Percentiles rank a stretch among this genome's conserved stretches.
These are phyloP conservation scores for Daucus carota DNA, from an alignment of 129 eudicot species.

Conservation along the genomic window DH1_v3.0 NC_030384.2:34511001-34511500, in stretches of 20 bases:
- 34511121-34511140: constrained; percentile 3
- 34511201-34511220: background rate
- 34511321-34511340: background rate
- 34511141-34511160: background rate
- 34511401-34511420: background rate
- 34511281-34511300: background rate
- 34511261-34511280: background rate
- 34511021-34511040: background rate
- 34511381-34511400: background rate
- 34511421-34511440: background rate
- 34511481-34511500: background rate
- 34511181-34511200: background rate
- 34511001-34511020: background rate
- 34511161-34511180: background rate
- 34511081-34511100: background rate
- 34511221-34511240: background rate
- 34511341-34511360: background rate
- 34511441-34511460: background rate
- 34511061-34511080: background rate
- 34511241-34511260: background rate
- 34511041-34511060: background rate
- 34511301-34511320: background rate
- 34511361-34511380: background rate
- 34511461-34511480: background rate
- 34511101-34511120: background rate